Evolutionary conservation across 2,329 filamentous ascomycete genomes (phyloP), one percentile per base, ranked within the genome.

Genomic region (Penicillium sp.): DNA sequence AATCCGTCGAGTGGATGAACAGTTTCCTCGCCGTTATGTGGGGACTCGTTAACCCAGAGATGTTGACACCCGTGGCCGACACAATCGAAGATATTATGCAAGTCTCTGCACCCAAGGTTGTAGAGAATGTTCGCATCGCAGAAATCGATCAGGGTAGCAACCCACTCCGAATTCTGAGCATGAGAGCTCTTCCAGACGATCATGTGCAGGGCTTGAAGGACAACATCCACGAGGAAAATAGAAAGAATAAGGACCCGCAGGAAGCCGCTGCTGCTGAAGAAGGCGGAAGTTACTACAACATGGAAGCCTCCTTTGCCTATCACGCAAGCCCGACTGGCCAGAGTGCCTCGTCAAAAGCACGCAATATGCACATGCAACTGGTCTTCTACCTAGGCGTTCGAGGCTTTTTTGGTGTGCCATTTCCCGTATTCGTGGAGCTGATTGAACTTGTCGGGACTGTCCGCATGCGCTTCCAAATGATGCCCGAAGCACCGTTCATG

Each of bases 1-100:
- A 97, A 76, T 95, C 90, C 0, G 93, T 96, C 7, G 89, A 93
- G 72, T 97, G 94, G 94, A 89, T 99, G 84, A 99, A 99, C 73
- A 93, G 90, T 0, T 85, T 94, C 50, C 76, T 97, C 4, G 85
- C 84, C 2, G 84, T 96, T 42, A 82, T 94, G 43, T 99, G 94
- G 94, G 90, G 91, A 0, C 80, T 97, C 4, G 87, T 97, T 62
- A 95, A 97, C 69, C 93, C 94, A 0, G 93, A 97, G 43, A 95
- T 97, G 89, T 94, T 99, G 73, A 81, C 86, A n/a, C 85, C 86
- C 6, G 85, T 97, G 9, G 93, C 93, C n/a, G 94, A 97, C 71
- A 97, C 90, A 13, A 84, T 94, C 6, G 90, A 94, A 76, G 93
- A 97, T 72, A 90, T 97, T 64, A 97, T 97, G 93, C 92, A 95